Evolutionary conservation across 169 alveolate species (phyloP).

Genomic region (Besnoitia besnoiti): DNA sequence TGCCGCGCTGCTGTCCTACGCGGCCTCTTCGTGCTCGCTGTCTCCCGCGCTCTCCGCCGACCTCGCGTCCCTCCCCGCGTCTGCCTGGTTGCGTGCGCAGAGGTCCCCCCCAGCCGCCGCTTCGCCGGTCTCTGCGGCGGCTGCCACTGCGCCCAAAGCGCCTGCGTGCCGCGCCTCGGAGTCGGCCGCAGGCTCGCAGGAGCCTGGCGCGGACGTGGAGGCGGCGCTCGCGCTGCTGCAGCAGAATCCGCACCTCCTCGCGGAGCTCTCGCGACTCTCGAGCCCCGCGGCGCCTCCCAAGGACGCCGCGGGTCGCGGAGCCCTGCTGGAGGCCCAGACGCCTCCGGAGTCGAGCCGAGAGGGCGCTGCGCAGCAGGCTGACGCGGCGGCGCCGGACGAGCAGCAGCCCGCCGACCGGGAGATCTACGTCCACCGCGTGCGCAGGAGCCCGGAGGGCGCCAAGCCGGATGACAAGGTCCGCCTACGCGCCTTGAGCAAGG

Average conservation of each 20-base stretch:
- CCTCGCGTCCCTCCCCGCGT: not conserved
- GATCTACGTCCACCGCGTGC: not conserved
- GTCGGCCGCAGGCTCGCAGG: not conserved
- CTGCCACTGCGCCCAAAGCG: not conserved
- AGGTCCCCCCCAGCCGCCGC: not conserved
- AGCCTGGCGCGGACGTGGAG: not conserved
- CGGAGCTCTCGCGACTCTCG: not conserved
- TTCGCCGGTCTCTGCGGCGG: not conserved
- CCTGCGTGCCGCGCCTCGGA: not conserved
- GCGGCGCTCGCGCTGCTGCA: conserved; percentile 3
- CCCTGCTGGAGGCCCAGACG: too few relatives aligned
- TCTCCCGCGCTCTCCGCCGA: too few relatives aligned
- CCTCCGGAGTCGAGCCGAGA: not conserved
- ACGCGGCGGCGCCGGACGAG: not conserved
- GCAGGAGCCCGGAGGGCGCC: not conserved
- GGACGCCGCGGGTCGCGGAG: too few relatives aligned
- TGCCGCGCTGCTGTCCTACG: not conserved
- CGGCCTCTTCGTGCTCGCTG: too few relatives aligned
- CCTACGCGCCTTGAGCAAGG: not conserved
- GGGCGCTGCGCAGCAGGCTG: not conserved
- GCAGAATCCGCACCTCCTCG: not conserved
- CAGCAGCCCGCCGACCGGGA: not conserved
- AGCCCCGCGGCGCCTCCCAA: too few relatives aligned
- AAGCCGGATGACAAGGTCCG: not conserved
- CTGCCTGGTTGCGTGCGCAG: not conserved